Base-by-base conservation (phyloP, 192 early-diverging fungal species). In the Coemansia sp. region DNA sequence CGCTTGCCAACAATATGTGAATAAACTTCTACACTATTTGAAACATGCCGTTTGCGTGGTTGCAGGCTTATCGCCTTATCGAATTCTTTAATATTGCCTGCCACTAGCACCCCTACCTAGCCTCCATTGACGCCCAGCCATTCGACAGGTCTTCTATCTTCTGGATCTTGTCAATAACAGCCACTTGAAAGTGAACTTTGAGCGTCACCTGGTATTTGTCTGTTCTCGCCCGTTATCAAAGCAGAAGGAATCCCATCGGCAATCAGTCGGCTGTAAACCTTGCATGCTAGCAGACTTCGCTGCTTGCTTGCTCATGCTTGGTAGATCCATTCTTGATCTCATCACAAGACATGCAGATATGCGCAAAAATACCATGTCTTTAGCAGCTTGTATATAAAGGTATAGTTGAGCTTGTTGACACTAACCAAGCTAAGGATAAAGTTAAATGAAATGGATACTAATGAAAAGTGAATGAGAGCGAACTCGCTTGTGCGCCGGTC, bases 141-240 rank as follows among this genome's bases (percentile, higher is more conserved):
- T 95, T 86, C 41, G 88, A 76, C 10, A 67, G 73, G 69, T 97
- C 95, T 0, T 80, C 87, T 58, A 99, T 90, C 94, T 97, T 94
- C 75, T 99, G 97, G 82, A 99, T 99, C 72, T 97, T 95, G 72
- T 99, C 97, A 10, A 99, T 77, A 3, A 97, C 94, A 6, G 92
- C 95, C 19, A 96, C 93, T 0, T 96, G 88, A 42, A 90, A 81
- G 12, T 70, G 59, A 10, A 66, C 53, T 32, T 66, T 2, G 27
- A 2, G 27, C 27, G 27, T 1, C 27, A 27, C 2, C 27, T 21
- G 8, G 88, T 83, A 78, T 79, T 2, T 89, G 78, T 23, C 88
- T 75, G 67, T 99, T 95, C 74, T 99, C 97, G 46, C 97, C 97
- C 1, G 97, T 99, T 9, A 96, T 62, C 45, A 99, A 83, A 64